These are phyloP conservation scores for Metarhizium rileyi DNA, from an alignment of 2,329 filamentous ascomycete genomes.

Conservation along the genomic window DNA sequence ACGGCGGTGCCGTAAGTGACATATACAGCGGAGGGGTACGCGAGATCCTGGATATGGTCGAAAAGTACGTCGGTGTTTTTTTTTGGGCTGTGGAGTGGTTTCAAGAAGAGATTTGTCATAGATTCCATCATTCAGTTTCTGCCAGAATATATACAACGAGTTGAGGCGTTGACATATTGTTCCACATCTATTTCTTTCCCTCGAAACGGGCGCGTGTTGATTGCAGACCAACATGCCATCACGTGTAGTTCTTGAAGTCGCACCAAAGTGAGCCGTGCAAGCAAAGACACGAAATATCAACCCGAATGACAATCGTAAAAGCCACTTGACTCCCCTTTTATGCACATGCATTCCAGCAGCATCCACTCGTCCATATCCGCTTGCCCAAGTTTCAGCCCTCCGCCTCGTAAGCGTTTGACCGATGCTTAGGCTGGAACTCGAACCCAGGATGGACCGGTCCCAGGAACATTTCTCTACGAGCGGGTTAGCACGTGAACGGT, in stretches of 20 bases:
- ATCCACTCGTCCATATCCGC: not conserved
- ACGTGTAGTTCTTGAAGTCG: too few species aligned
- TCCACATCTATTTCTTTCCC: too few species aligned
- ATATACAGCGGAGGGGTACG: not conserved
- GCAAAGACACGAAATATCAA: not conserved
- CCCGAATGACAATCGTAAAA: not conserved
- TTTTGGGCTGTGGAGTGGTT: too few species aligned
- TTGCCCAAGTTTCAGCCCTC: slow-evolving; percentile 41
- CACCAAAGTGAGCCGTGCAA: not conserved
- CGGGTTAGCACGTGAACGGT: slow-evolving; percentile 11
- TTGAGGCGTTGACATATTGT: too few species aligned
- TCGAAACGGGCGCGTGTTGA: too few species aligned
- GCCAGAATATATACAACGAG: too few species aligned
- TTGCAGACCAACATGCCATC: too few species aligned
- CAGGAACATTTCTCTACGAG: slow-evolving; percentile 84
- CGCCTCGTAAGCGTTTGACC: slow-evolving; percentile 81
- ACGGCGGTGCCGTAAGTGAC: not conserved
- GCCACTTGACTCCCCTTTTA: not conserved
- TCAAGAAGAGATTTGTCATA: too few species aligned
- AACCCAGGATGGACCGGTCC: slow-evolving; percentile 85
- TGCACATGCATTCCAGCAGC: not conserved
- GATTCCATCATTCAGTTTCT: too few species aligned
- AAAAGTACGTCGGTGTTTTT: not conserved
- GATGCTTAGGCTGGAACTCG: slow-evolving; percentile 95
- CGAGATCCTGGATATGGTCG: not conserved